Conservation (phyloP, 257 asterid genomes). For the Gynochthodes officinalis region DNA sequence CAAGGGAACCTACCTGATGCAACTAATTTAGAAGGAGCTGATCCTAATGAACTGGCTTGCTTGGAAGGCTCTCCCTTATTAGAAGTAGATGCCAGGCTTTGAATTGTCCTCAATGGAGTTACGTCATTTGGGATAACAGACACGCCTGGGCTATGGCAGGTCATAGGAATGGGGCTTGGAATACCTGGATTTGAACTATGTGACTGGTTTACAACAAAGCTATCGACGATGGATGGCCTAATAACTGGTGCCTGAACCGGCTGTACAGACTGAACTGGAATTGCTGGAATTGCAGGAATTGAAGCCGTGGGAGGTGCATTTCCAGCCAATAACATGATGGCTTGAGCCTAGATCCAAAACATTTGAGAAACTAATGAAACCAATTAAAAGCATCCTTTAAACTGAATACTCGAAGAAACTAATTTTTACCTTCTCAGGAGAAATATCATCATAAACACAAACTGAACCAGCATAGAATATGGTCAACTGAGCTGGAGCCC, state of each 20-base stretch:
- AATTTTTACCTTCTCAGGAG: constrained; percentile 67
- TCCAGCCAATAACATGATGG: constrained; percentile 90
- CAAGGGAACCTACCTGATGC: constrained; percentile 43
- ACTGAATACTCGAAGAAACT: not conserved
- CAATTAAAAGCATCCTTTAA: not conserved
- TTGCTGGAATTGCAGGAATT: constrained; percentile 26
- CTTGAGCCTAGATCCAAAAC: constrained; percentile 66
- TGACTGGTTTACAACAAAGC: constrained; percentile 37
- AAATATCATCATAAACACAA: constrained; percentile 66
- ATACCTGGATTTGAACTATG: constrained; percentile 31
- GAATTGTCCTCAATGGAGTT: constrained; percentile 30
- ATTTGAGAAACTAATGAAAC: not conserved
- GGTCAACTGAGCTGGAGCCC: constrained; percentile 74
- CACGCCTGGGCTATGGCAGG: constrained; percentile 28
- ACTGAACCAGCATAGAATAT: constrained; percentile 84
- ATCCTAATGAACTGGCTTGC: constrained; percentile 26
- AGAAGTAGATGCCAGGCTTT: constrained; percentile 28
- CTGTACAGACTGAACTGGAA: constrained; percentile 44
- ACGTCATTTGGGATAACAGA: constrained; percentile 23
- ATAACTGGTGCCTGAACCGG: constrained; percentile 32
- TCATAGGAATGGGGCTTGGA: constrained; percentile 36
- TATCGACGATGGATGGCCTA: constrained; percentile 38
- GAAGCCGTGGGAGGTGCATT: constrained; percentile 50
- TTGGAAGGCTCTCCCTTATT: constrained; percentile 41
- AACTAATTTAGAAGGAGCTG: constrained; percentile 37